Base-by-base conservation (phyloP, 495 filamentous ascomycete species). In the Aspergillus wentii region DNA sequence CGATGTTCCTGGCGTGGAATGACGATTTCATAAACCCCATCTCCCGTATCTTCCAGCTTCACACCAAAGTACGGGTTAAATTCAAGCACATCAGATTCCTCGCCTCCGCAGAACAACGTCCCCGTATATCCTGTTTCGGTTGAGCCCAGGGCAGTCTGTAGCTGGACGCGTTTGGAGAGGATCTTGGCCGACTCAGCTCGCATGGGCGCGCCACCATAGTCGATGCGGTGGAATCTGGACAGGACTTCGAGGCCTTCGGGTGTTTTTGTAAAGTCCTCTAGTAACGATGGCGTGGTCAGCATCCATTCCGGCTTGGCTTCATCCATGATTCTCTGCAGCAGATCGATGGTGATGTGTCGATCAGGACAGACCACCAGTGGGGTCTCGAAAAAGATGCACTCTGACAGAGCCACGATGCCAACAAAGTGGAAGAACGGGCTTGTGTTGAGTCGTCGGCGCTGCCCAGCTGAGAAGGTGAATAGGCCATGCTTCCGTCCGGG, bases 51-150 rank as follows among this genome's bases (percentile, higher is more conserved):
- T 19, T 54, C 49, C 32, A 60, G 56, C 5, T 65, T 54, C 52
- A 66, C 66, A 14, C 68, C 63, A 29, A 43, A 41, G 3, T 64
- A 55, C 0, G 66, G 64, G 48, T 75, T 56, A n/a, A n/a, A n/a
- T n/a, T n/a, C n/a, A n/a, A n/a, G n/a, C n/a, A n/a, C n/a, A n/a
- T n/a, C n/a, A n/a, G n/a, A n/a, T n/a, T n/a, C n/a, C n/a, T n/a
- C n/a, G n/a, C n/a, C n/a, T 17, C 50, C 19, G 26, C 66, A 63
- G 16, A 55, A 41, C 34, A 61, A 57, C 9, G 57, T n/a, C 7
- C 18, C 16, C 10, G 28, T 28, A n/a, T 23, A 37, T 1, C 30
- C 36, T 16, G 27, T 28, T 23, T 49, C 41, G n/a, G 11, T 41
- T n/a, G 18, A 25, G 16, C 33, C 45, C 10, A 48, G 10, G 8